Base-by-base conservation (phyloP, 768 basidiomycete genomes). In the Trametes punicea region DNA sequence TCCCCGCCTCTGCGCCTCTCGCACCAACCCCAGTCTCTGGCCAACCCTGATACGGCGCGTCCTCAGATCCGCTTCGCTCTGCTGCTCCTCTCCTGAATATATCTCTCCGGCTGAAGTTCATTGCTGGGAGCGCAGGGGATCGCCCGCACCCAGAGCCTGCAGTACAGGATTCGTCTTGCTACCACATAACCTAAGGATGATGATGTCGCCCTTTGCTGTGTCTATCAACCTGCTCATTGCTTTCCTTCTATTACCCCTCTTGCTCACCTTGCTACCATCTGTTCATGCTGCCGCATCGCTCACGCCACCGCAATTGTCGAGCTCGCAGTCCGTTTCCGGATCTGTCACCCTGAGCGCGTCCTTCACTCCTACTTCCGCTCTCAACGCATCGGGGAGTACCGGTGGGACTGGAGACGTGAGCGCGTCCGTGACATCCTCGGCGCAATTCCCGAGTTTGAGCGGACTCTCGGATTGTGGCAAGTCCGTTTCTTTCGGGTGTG, bases 391-490 rank as follows among this genome's bases (percentile, higher is more conserved):
- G 2, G 51, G 31, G 18, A 52, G 42, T 34, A 47, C 46, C 9
- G 50, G 51, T 33, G 36, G 34, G n/a, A 36, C 41, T 10, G 36
- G 33, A 8, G 53, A 38, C 30, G 25, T 40, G 16, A 49, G 30
- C 34, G 60, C 46, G 15, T 58, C 58, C 2, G 10, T 62, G 4
- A 61, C 62, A 8, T 62, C 56, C n/a, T 62, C 62, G 4, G 59
- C 64, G 15, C 42, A 46, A 16, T 65, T 54, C 44, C 62, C 64
- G 25, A 63, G 60, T 38, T 40, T 63, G 27, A 63, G 57, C 23
- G 59, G 53, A 20, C 56, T 62, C 6, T 62, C 62, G 16, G 30
- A 56, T 11, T 65, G 64, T 39, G 62, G 64, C 63, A 47, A 46
- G 60, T 53, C 8, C 34, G n/a, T 27, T 4, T 36, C 25, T 8